A percentile compares a stretch with the other conserved stretches of the same genome.
Evolutionary conservation across 768 basidiomycete species (phyloP).

Genomic region (Tricholoma furcatifolium): DNA sequence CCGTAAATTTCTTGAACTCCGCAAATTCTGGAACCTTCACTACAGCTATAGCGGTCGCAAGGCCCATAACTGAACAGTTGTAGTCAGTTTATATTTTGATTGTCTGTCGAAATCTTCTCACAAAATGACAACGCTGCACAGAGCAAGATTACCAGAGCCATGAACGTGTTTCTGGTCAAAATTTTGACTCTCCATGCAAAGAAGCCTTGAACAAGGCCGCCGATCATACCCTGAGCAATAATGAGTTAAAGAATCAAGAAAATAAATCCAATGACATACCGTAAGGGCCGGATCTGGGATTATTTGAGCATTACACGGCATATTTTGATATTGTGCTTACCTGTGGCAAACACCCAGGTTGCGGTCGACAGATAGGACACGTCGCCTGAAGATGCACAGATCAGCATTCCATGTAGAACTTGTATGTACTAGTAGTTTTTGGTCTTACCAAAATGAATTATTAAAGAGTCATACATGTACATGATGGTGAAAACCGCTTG

Average conservation of each 20-base stretch:
- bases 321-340: neutral
- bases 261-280: neutral
- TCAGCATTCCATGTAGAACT: neutral
- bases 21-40: conserved; percentile 17
- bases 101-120: conserved; percentile 6
- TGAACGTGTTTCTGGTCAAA: conserved; percentile 16
- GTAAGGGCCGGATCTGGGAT: conserved; percentile 15
- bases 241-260: too few relatives aligned
- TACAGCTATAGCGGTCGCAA: conserved; percentile 23
- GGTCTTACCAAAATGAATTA: conserved; percentile 42
- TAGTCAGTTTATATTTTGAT: too few relatives aligned
- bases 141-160: conserved; percentile 14
- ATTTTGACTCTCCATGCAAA: conserved; percentile 24
- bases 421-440: neutral
- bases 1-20: conserved; percentile 24
- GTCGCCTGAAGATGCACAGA: neutral
- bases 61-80: conserved; percentile 18
- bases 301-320: too few relatives aligned
- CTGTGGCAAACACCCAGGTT: conserved; percentile 13
- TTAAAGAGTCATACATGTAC: conserved; percentile 48
- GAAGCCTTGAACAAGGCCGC: conserved; percentile 16
- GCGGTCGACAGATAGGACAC: conserved; percentile 4
- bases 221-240: conserved; percentile 9
- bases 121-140: conserved; percentile 12
- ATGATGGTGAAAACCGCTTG: conserved; percentile 43